Base-by-base conservation (phyloP, 129 eudicot species). In the Arctium minus region DNA sequence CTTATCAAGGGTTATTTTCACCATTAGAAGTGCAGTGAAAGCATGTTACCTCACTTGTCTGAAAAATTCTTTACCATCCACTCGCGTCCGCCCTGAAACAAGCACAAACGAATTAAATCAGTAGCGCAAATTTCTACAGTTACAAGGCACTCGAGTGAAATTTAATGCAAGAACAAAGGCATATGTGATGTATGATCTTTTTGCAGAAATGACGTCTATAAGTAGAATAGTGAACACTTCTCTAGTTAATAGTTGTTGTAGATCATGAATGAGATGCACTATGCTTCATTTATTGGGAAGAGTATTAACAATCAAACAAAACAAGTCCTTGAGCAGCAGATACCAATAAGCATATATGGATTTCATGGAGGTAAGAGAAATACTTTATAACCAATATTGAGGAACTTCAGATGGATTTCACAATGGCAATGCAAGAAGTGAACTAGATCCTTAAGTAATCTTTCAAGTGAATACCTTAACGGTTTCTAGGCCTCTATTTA, bases 1-100 rank as follows among this genome's bases (percentile, higher is more conserved):
- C 67, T 31, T 75, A 75, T 31, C 70, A 8, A 75, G 68, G 37
- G 69, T 13, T 75, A 67, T 79, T 73, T 42, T 70, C 76, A 79
- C 76, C 40, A 76, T 72, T 35, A 82, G 62, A 68, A 11, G 48
- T 39, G 22, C 60, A 72, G 30, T 50, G n/a, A 40, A 46, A 72
- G 65, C 85, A 65, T 15, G 32, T 73, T 93, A 96, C 99, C 99
- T 96, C 89, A 96, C 99, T 96, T 93, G 99, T 81, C 99, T 95
- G 72, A 95, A 95, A 85, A 92, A 92, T 78, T 95, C 98, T 90
- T 95, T 95, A 73, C 97, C 98, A 80, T 95, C 99, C 74, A 96
- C 99, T 37, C 99, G 95, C 42, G 98, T 82, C 86, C 94, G 90
- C 62, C 93, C 98, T 93, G 83, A 18, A 82, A 80, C 73, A 91